phyloP scores from a whole-genome alignment of 306 rosid species.

The Hippophae rhamnoides region DNA sequence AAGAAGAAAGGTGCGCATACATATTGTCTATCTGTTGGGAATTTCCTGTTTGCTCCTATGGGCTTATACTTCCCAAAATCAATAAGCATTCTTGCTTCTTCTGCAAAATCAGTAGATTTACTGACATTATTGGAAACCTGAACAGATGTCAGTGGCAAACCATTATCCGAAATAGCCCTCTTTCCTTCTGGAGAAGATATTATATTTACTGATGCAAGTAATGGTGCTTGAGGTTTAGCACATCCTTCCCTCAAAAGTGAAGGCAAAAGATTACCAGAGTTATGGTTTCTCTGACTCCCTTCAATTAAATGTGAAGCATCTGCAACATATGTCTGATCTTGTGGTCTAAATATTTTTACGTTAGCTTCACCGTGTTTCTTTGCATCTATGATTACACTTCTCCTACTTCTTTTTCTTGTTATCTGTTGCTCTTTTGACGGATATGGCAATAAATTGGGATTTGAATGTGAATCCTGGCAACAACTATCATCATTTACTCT shows the following conservation, averaged over 20 bases:
- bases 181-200: slow-evolving; percentile 20
- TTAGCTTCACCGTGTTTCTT: slow-evolving; percentile 22
- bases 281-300: slow-evolving; percentile 24
- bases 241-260: slow-evolving; percentile 20
- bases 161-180: slow-evolving; percentile 31
- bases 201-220: slow-evolving; percentile 15
- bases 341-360: slow-evolving; percentile 31
- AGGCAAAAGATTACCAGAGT: slow-evolving; percentile 15
- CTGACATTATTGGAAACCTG: slow-evolving; percentile 24
- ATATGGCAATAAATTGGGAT: slow-evolving; percentile 30
- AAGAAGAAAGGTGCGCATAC: slow-evolving; percentile 33
- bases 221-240: slow-evolving; percentile 15
- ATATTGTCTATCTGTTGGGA: slow-evolving; percentile 26
- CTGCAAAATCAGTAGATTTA: slow-evolving; percentile 17
- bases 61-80: slow-evolving; percentile 20
- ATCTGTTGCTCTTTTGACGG: slow-evolving; percentile 17
- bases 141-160: slow-evolving; percentile 19
- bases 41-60: slow-evolving; percentile 25
- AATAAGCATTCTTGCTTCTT: slow-evolving; percentile 17
- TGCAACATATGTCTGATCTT: slow-evolving; percentile 19
- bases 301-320: slow-evolving; percentile 21
- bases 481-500: slow-evolving; percentile 20
- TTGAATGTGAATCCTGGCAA: slow-evolving; percentile 22
- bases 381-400: slow-evolving; percentile 21
- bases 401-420: slow-evolving; percentile 57